Evolutionary conservation across 176 grass and related monocot species (phyloP), one percentile per base, ranked within the genome.

Genomic region (Rhynchospora tenuis): DNA sequence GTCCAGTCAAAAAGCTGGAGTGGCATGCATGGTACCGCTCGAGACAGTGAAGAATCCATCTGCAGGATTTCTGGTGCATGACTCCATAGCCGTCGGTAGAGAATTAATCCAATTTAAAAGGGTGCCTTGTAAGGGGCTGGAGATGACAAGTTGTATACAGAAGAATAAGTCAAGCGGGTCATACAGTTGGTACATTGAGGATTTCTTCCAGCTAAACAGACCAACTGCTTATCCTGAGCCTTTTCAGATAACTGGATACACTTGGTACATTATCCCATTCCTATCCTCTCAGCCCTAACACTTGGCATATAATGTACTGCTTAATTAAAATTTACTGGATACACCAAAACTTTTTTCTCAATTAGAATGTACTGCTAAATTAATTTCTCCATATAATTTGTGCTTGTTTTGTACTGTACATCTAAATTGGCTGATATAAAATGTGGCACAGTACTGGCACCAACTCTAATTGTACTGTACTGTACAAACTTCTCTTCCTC

Each of bases 11-110:
- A 15, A 13, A 80, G 64, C 83, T 7, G 79, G 79, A 45, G 52
- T 11, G 5, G 78, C 79, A 15, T 83, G 11, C 82, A 83, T 91
- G 89, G n/a, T 88, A 59, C 73, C 83, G 24, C 83, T 91, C 0
- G 10, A n/a, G 7, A 65, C 56, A n/a, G 54, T 88, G 42, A 79
- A 63, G 63, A 16, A 15, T 6, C 45, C 68, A 24, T 61, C 38
- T 7, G 43, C 11, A 79, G 3, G 80, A 68, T 14, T 91, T 91
- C 12, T 88, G 6, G 11, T 80, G 33, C 28, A 83, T 46, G 81
- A 83, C 15, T 72, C 31, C 28, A 85, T 80, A 43, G 47, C 57
- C 20, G 57, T 91, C 19, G 83, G 86, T 22, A 72, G 86, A 7
- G 81, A 91, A 51, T 86, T 91, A 19, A 59, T 50, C 23, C 63